Base-by-base conservation (phyloP, 345 rosid genomes). In the Arabis alpina region DNA sequence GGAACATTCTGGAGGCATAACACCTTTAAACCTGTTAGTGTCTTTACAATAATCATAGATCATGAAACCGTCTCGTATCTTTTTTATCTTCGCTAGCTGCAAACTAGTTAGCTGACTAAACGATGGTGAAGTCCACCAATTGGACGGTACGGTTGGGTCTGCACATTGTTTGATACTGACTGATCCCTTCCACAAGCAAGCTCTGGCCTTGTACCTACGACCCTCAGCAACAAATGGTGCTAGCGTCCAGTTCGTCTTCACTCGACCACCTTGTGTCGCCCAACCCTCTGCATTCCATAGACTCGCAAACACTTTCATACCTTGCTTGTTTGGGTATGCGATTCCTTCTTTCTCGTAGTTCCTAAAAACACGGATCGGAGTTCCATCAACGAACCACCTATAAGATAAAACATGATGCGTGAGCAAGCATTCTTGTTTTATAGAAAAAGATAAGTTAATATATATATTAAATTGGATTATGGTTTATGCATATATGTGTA, bases 261-360 rank as follows among this genome's bases (percentile, higher is more conserved):
- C 82, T 5, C 72, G 81, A 9, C 98, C 93, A 34, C 93, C 96
- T 82, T 82, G 77, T 10, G 93, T 92, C 8, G 93, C 91, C 90
- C 91, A 84, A 63, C 81, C 64, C 60, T 88, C 96, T 11, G 88
- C 98, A 74, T 82, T 80, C 92, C 95, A 88, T 75, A 92, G 50
- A 79, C 87, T 88, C 13, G 89, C 34, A 68, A 84, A 78, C 44
- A 80, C 82, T 66, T 81, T 75, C 96, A 87, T 88, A 28, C 87
- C 95, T 61, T 92, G 90, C 71, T 80, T 80, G 84, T 83, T 88
- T 3, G 95, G 95, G 73, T 77, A 92, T 61, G 84, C 80, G 48
- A 92, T 76, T 48, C 85, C 86, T 15, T 80, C 74, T 0, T 63
- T 79, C 69, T 84, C 82, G 7, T 84, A 84, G 86, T 88, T 88